Base-by-base conservation (phyloP, 495 filamentous ascomycete species). In the Podospora comata region DNA sequence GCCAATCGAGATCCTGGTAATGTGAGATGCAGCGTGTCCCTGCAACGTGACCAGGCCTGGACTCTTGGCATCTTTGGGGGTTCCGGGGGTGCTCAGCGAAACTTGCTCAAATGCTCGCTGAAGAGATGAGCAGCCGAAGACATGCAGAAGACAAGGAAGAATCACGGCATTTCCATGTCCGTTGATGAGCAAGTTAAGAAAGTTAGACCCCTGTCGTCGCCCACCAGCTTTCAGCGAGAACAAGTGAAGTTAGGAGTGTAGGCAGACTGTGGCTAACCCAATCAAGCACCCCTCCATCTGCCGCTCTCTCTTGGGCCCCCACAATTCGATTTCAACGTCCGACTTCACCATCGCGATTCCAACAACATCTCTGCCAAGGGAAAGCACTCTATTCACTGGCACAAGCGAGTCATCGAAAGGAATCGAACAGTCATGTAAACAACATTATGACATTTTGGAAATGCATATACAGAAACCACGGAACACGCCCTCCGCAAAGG, bases 101-200 rank as follows among this genome's bases (percentile, higher is more conserved):
- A 63, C 61, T 63, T 63, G 61, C 61, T 63, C 61, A 63, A 63
- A 63, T 63, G 34, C 16, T 63, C 61, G 61, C 61, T 44, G 61
- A 32, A n/a, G 23, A 20, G 18, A 59, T 27, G 26, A 18, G 19
- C 6, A 59, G 19, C 56, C 56, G 19, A 27, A 59, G 18, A 19
- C 19, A 59, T 59, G 26, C 19, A 59, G 19, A 59, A 20, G 30
- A 7, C 1, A 23, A 23, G 23, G 30, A 32, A 32, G 30, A 32
- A 32, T 32, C 30, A 59, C 56, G 19, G n/a, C 18, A 20, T 59
- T 18, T 11, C 9, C 39, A 6, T 48, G 7, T 16, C 39, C 5
- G 15, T 2, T 48, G 39, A 48, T 48, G 39, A 18, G 39, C 13
- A 48, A 48, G 13, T 48, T 48, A 13, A 39, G 34, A 11, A 48